Percentiles rank a stretch among this genome's conserved stretches.
These are phyloP conservation scores for Quercus variabilis DNA, from an alignment of 306 rosid genomes.

Conservation along the genomic window DNA sequence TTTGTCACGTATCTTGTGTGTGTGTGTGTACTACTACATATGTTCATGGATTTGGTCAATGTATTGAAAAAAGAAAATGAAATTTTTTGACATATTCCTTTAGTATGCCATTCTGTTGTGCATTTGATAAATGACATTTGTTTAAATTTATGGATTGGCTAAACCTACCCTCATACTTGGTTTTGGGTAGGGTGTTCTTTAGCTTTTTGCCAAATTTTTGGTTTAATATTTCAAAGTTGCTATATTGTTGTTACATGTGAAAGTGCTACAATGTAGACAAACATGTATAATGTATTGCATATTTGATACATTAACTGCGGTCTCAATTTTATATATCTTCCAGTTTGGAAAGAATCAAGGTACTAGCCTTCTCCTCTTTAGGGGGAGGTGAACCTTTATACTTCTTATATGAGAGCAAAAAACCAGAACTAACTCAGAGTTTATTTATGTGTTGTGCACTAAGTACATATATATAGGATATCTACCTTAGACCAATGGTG, in stretches of 20 bases:
- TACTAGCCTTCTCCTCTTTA: too few relatives aligned
- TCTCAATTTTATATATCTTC: too few relatives aligned
- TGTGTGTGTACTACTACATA: too few relatives aligned
- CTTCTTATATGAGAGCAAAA: too few relatives aligned
- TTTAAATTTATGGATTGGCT: not conserved
- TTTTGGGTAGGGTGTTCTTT: not conserved
- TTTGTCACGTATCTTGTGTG: not conserved
- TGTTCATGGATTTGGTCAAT: too few relatives aligned
- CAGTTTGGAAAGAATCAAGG: too few relatives aligned
- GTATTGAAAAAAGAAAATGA: not conserved
- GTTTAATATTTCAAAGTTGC: not conserved
- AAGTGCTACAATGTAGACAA: too few relatives aligned
- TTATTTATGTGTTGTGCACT: too few relatives aligned
- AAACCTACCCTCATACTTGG: conserved; percentile 1
- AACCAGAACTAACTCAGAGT: too few relatives aligned
- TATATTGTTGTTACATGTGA: not conserved
- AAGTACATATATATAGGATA: not conserved
- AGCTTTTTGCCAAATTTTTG: not conserved
- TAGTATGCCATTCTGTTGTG: not conserved
- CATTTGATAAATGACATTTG: not conserved
- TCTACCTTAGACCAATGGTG: not conserved
- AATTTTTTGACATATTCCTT: conserved; percentile 6
- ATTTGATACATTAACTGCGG: too few relatives aligned
- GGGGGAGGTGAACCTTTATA: too few relatives aligned
- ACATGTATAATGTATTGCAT: too few relatives aligned